A percentile compares a stretch with the other conserved stretches of the same genome.
phyloP scores from a whole-genome alignment of 441 rosid species.

The Gossypium schwendimanii region DNA sequence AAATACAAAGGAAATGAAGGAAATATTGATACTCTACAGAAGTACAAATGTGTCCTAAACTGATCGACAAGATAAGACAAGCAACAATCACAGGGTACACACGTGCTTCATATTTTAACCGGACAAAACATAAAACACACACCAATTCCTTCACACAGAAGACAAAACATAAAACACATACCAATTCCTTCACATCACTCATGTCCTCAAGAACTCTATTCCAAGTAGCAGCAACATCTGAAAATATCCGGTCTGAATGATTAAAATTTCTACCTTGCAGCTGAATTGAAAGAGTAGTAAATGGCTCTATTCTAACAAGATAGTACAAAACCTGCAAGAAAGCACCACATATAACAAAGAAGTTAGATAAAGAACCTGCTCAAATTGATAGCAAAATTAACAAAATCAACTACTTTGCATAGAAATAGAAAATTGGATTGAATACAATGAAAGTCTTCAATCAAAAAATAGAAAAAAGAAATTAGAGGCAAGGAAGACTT shows the following conservation, averaged over 20 bases:
- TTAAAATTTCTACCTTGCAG: conserved; percentile 99
- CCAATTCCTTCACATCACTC: conserved; percentile 99
- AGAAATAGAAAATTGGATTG: background rate
- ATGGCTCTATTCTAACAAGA: conserved; percentile 93
- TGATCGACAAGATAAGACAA: conserved; percentile 8
- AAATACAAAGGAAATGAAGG: conserved; percentile 8
- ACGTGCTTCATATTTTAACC: background rate
- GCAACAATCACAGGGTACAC: conserved; percentile 1
- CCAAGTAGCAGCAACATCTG: conserved; percentile 88
- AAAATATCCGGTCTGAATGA: conserved; percentile 96
- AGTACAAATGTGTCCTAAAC: conserved; percentile 8
- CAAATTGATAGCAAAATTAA: conserved; percentile 9
- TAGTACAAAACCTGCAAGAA: conserved; percentile 79
- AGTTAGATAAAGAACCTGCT: conserved; percentile 7
- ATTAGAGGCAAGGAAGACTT: background rate
- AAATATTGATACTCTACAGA: conserved; percentile 3
- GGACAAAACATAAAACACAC: conserved; percentile 24
- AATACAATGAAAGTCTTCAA: background rate
- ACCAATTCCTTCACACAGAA: conserved; percentile 70
- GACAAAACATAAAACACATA: conserved; percentile 29
- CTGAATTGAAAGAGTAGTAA: conserved; percentile 89
- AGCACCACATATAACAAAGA: conserved; percentile 17
- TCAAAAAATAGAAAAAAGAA: background rate
- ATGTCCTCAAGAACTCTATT: conserved; percentile 93
- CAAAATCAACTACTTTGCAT: background rate